Conservation (phyloP, 768 basidiomycete genomes). For the Terana coerulea region DNA sequence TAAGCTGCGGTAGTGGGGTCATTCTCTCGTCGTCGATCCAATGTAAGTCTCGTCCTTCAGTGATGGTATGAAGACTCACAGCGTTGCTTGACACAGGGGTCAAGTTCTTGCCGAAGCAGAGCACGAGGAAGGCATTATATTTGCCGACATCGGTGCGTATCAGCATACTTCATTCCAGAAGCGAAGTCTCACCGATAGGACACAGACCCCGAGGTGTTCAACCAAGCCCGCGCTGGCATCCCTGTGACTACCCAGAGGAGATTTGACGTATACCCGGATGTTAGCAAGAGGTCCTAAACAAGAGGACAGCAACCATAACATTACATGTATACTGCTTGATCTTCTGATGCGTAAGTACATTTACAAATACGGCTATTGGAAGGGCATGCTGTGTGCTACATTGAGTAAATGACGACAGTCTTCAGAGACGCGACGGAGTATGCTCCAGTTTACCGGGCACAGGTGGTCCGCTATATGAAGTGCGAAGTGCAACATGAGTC, state of each 20-base stretch:
- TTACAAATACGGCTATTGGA: not conserved
- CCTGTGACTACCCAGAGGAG: conserved; percentile 90
- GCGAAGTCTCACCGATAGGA: not conserved
- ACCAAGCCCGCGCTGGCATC: conserved; percentile 72
- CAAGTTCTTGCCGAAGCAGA: conserved; percentile 68
- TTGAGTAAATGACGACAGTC: too few species aligned
- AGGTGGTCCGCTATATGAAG: too few species aligned
- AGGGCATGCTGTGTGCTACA: too few species aligned
- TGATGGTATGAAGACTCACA: not conserved
- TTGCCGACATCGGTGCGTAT: conserved; percentile 73
- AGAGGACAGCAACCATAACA: not conserved
- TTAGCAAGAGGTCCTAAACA: conserved; percentile 35
- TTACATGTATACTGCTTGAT: not conserved
- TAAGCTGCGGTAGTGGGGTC: conserved; percentile 65
- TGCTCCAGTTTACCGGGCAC: too few species aligned
- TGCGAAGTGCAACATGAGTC: too few species aligned
- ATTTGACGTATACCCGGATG: conserved; percentile 89
- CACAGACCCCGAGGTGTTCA: conserved; percentile 58
- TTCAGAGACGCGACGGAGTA: too few species aligned
- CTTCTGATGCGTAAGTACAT: not conserved
- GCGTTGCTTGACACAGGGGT: conserved; percentile 46
- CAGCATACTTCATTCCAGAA: not conserved
- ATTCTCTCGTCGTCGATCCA: conserved; percentile 88
- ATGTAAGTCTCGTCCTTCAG: conserved; percentile 47
- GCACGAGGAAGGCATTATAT: conserved; percentile 76